Evolutionary conservation across 345 rosid genomes (phyloP), one percentile per base, ranked within the genome.

Genomic region (Acer yangbiense): DNA sequence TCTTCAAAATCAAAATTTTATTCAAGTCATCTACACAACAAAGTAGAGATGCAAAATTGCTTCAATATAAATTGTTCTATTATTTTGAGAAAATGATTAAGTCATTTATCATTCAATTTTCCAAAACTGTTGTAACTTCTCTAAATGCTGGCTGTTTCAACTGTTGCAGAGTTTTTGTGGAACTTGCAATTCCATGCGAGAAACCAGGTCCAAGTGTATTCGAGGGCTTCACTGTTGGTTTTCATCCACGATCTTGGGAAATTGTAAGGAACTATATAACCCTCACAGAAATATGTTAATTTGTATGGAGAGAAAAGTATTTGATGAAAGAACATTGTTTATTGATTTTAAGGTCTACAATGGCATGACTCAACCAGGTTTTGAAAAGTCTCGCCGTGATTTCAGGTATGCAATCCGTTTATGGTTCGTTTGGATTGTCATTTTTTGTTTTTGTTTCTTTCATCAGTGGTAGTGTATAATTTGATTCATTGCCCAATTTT

Each of bases 241-340:
- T 96, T 82, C 97, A 94, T 91, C 97, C 97, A 32, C 88, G 93
- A 75, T 91, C 99, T 35, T 91, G 94, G 94, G 99, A 96, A 87
- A 84, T 96, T 80, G 99, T 95, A 88, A 83, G 98, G 68, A 44
- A 54, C 43, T 77, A 4, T 43, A 10, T 35, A 71, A 71, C n/a
- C 29, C 46, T 76, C 21, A 9, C 61, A 84, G 61, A 13, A 44
- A 20, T 11, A 41, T 46, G 41, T 21, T 43, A 71, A 18, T 69
- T 63, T 67, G 18, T 65, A 61, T 3, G 7, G n/a, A 68, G 46
- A 74, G 60, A 32, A 73, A 71, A 69, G 16, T 25, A 18, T 69
- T 65, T 73, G 64, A 67, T 54, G 44, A 48, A 62, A 60, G 13
- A 3, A 60, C 29, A 75, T 77, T 4, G 27, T 10, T 64, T 70